These are phyloP conservation scores for Infundibulicybe gibba DNA, from an alignment of 768 basidiomycete genomes.

Conservation along the genomic window DNA sequence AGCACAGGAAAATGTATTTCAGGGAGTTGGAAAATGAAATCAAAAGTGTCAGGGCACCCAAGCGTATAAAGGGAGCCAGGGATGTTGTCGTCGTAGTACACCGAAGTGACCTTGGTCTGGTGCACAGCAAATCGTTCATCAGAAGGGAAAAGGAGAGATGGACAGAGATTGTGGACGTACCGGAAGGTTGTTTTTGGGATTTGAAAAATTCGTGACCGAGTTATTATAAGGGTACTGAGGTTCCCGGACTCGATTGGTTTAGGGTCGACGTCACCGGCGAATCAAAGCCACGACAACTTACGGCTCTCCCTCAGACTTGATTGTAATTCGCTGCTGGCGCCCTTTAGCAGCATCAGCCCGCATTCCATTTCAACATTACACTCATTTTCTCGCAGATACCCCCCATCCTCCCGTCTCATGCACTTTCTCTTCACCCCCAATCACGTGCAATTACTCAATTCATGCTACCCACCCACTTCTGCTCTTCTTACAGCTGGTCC, in stretches of 20 bases:
- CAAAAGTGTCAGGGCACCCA: constrained; percentile 41
- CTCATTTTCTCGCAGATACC: constrained; percentile 9
- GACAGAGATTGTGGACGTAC: background rate
- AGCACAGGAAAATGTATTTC: no score
- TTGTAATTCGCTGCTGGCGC: constrained; percentile 2
- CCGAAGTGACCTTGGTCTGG: constrained; percentile 45
- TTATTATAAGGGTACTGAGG: background rate
- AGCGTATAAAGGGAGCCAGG: constrained; percentile 50
- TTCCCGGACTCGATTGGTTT: constrained; percentile 1
- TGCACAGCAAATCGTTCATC: constrained; percentile 57
- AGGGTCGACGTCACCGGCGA: no score
- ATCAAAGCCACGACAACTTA: background rate
- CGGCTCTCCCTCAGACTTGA: constrained; percentile 5
- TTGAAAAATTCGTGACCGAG: constrained; percentile 5
- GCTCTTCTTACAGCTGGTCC: constrained; percentile 72
- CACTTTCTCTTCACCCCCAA: constrained; percentile 75
- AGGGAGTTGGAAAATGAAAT: constrained; percentile 1
- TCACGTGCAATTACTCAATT: constrained; percentile 78
- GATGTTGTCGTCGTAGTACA: constrained; percentile 41
- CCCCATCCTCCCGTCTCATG: constrained; percentile 34
- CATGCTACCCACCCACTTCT: constrained; percentile 83
- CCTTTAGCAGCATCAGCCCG: constrained; percentile 1
- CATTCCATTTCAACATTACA: constrained; percentile 6
- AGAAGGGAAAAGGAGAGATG: constrained; percentile 10
- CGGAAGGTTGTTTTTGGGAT: constrained; percentile 5